Percentiles rank a stretch among this genome's conserved stretches.
These are phyloP conservation scores for Chimonanthus salicifolius DNA, from an alignment of 164 flowering plant species.

Conservation along the genomic window DNA sequence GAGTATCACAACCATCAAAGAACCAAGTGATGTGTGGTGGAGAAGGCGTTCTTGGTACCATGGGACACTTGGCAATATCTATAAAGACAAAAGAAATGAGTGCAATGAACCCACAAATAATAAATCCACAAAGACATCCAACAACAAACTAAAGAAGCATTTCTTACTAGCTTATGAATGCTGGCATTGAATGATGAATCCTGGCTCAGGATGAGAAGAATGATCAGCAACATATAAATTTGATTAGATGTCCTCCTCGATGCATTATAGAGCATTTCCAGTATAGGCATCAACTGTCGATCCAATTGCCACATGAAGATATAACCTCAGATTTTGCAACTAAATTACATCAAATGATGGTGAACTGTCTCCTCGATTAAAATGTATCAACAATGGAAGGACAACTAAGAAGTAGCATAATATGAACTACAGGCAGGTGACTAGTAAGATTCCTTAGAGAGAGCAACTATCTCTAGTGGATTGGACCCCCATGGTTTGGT, in stretches of 20 bases:
- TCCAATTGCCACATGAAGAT: conserved; percentile 7
- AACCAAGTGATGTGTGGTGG: conserved; percentile 91
- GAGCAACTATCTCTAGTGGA: too few relatives aligned
- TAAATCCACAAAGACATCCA: neutral
- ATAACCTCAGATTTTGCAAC: neutral
- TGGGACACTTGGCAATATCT: conserved; percentile 83
- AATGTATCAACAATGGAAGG: neutral
- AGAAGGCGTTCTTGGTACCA: conserved; percentile 95
- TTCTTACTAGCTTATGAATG: conserved; percentile 83
- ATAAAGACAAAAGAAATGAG: conserved; percentile 11
- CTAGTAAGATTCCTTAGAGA: too few relatives aligned
- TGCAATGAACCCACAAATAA: neutral
- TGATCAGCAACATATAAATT: conserved; percentile 92
- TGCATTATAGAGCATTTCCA: conserved; percentile 89
- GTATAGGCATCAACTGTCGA: conserved; percentile 84
- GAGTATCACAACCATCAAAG: conserved; percentile 81
- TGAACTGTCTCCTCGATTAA: neutral
- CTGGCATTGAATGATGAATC: conserved; percentile 95
- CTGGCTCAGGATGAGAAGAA: conserved; percentile 95
- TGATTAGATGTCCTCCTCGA: conserved; percentile 85
- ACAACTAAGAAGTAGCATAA: neutral
- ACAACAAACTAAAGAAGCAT: neutral
- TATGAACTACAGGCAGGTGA: too few relatives aligned
- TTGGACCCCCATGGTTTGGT: too few relatives aligned
- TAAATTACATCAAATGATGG: neutral